A percentile compares a stretch with the other conserved stretches of the same genome.
Evolutionary conservation across 306 rosid species (phyloP).

Genomic region (Clitoria ternatea): DNA sequence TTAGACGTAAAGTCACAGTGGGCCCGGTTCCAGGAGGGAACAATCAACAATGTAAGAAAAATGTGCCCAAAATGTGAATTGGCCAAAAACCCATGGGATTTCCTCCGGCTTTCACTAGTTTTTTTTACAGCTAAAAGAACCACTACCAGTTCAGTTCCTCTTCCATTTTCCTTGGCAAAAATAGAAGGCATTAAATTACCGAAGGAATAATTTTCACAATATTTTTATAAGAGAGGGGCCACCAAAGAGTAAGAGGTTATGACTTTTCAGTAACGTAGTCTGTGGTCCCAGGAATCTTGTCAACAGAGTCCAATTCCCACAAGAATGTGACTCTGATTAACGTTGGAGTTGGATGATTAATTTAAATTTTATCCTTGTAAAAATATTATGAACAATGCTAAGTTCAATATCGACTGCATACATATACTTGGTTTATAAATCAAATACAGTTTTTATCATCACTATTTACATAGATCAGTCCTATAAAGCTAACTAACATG

Average conservation of each 20-base stretch:
- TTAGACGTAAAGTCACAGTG: background rate
- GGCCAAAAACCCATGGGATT: background rate
- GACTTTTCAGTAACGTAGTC: background rate
- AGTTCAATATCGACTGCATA: background rate
- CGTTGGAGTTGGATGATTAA: background rate
- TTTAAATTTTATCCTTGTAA: background rate
- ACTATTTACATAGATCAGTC: too few relatives aligned
- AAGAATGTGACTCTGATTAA: background rate
- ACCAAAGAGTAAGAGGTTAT: background rate
- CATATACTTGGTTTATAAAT: background rate
- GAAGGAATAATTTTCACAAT: background rate
- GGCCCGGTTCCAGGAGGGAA: conserved; percentile 13
- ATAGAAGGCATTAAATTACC: background rate
- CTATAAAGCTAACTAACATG: too few relatives aligned
- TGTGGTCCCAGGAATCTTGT: conserved; percentile 14
- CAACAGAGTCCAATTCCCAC: background rate
- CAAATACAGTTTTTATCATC: background rate
- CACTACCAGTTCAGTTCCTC: background rate
- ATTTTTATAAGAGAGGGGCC: background rate
- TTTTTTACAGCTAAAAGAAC: conserved; percentile 19
- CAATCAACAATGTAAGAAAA: conserved; percentile 21
- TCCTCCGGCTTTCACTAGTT: background rate
- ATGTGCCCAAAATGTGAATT: conserved; percentile 12
- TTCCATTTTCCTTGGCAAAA: background rate
- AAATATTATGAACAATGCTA: background rate